A percentile compares a stretch with the other conserved stretches of the same genome.
Conservation (phyloP, 2,329 filamentous ascomycete genomes). For the Calonectria montana region DNA sequence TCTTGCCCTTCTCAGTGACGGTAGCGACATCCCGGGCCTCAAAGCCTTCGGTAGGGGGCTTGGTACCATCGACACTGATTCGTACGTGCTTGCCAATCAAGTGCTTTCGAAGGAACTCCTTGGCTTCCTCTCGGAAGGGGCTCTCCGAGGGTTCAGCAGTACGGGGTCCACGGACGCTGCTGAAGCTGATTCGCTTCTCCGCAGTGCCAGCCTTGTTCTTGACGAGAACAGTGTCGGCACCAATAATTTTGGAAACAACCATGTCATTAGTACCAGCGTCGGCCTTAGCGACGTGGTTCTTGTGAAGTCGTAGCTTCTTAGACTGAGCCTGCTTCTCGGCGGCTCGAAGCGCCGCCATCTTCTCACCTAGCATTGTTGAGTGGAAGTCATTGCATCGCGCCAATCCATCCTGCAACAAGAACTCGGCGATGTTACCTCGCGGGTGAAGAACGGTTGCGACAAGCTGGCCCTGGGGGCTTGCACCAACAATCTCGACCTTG, state of each 20-base stretch:
- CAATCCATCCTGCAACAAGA: constrained; percentile 88
- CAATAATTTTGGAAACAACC: constrained; percentile 85
- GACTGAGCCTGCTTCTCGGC: constrained; percentile 89
- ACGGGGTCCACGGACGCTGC: constrained; percentile 94
- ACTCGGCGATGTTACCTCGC: constrained; percentile 91
- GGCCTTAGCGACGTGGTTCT: constrained; percentile 79
- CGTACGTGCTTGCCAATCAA: constrained; percentile 96
- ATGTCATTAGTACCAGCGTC: constrained; percentile 78
- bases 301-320: constrained; percentile 82
- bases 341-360: constrained; percentile 86
- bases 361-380: constrained; percentile 87
- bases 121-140: constrained; percentile 91
- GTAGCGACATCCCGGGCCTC: constrained; percentile 96
- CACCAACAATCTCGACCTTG: constrained; percentile 83
- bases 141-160: constrained; percentile 86
- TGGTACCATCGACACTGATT: constrained; percentile 88
- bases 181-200: constrained; percentile 92
- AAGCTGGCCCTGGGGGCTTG: constrained; percentile 92
- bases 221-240: constrained; percentile 89
- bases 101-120: constrained; percentile 94
- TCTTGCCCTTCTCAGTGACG: constrained; percentile 84
- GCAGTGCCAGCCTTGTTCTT: constrained; percentile 82
- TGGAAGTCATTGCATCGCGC: constrained; percentile 96
- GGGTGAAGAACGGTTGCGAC: constrained; percentile 90
- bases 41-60: constrained; percentile 88